phyloP scores from a whole-genome alignment of 768 basidiomycete genomes.

The Kockovaella imperatae region DNA sequence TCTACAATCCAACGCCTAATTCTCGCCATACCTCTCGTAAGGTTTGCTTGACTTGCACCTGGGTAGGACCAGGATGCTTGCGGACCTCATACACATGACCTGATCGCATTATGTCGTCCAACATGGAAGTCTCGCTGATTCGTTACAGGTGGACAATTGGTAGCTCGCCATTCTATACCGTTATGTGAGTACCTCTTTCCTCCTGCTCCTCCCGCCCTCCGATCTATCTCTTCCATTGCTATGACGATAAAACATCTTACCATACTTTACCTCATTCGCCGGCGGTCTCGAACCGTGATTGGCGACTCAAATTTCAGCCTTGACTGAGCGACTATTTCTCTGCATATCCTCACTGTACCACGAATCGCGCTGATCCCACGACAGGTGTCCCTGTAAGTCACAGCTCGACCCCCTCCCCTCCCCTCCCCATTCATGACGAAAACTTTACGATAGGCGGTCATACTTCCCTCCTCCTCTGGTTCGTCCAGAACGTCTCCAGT shows the following conservation, averaged over 20 bases:
- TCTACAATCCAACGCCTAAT: slow-evolving; percentile 38
- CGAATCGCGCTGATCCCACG: background rate
- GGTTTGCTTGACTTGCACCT: slow-evolving; percentile 12
- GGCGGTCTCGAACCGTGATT: slow-evolving; percentile 23
- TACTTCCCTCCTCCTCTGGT: slow-evolving; percentile 20
- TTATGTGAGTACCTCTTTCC: slow-evolving; percentile 8
- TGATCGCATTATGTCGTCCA: slow-evolving; percentile 14
- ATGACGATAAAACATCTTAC: slow-evolving; percentile 35
- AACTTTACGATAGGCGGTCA: slow-evolving; percentile 40
- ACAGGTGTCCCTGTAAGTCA: background rate
- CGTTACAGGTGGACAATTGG: background rate
- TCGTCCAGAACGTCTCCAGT: slow-evolving; percentile 37
- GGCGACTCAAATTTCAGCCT: slow-evolving; percentile 41
- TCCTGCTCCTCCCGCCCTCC: background rate
- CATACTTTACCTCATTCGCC: slow-evolving; percentile 42
- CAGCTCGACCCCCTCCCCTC: background rate
- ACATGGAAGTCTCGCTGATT: background rate
- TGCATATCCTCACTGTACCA: background rate
- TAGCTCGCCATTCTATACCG: background rate
- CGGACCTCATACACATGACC: slow-evolving; percentile 41
- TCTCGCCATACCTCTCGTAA: slow-evolving; percentile 24
- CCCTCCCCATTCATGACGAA: slow-evolving; percentile 21
- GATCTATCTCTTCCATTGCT: slow-evolving; percentile 10
- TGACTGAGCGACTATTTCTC: slow-evolving; percentile 39
- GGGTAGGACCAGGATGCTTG: slow-evolving; percentile 33